phyloP scores from a whole-genome alignment of 208 protist genomes.

The Leishmania arabica region DNA sequence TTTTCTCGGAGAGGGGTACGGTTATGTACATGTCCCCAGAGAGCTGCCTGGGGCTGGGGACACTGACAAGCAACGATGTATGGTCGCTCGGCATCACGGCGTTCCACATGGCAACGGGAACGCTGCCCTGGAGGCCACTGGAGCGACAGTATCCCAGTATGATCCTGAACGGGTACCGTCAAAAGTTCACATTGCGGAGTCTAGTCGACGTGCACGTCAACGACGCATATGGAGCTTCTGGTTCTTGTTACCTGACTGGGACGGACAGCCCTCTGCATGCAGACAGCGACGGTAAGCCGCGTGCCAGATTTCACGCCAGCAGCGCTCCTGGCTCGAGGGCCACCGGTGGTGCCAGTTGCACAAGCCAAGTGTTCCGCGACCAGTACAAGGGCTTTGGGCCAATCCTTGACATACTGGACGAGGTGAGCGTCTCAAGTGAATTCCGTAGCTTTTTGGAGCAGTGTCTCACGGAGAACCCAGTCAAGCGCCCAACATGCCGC shows the following conservation, averaged over 20 bases:
- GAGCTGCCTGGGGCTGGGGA: constrained; percentile 58
- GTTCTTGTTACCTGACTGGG: background rate
- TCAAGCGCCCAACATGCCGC: constrained; percentile 51
- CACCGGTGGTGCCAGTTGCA: background rate
- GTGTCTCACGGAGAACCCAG: constrained; percentile 64
- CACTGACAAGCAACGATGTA: constrained; percentile 65
- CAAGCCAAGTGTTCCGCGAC: constrained; percentile 3
- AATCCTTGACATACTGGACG: constrained; percentile 55
- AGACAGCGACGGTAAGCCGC: background rate
- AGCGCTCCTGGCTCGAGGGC: background rate
- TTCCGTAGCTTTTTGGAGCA: constrained; percentile 57
- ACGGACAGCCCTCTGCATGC: background rate
- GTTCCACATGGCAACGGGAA: constrained; percentile 72
- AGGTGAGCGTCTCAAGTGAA: constrained; percentile 33
- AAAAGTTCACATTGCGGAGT: constrained; percentile 37
- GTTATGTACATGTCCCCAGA: constrained; percentile 83
- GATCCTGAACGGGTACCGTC: constrained; percentile 59
- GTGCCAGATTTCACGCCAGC: background rate
- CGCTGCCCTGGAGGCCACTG: constrained; percentile 64
- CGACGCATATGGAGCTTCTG: background rate
- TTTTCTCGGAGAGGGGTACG: constrained; percentile 43
- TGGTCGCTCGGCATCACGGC: constrained; percentile 84
- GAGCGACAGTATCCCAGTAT: constrained; percentile 66
- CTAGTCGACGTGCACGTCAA: constrained; percentile 14
- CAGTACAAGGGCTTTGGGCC: constrained; percentile 47